Evolutionary conservation across 176 grass and related monocot genomes (phyloP), one percentile per base, ranked within the genome.

Genomic region (Otatea glauca): DNA sequence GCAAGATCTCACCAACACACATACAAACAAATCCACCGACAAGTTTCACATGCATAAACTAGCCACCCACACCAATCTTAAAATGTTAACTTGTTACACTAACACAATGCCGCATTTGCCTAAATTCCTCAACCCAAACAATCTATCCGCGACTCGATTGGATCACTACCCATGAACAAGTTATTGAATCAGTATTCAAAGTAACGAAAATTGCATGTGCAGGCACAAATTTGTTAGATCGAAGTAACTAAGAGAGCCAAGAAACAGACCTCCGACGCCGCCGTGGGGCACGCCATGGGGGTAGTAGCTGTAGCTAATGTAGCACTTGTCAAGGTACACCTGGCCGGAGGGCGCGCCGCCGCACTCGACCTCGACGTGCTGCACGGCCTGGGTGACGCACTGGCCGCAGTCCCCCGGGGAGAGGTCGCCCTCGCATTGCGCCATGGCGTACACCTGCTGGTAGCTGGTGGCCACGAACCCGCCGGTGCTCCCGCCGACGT

Each of bases 311-410:
- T 94, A 99, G 83, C 86, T 99, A 77, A 99, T 99, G 89, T 99
- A 99, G 91, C 96, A 99, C 91, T 99, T 99, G 65, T 99, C 89
- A 16, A 95, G 93, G 84, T 96, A 99, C 34, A 96, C 89, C 89
- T 99, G 96, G 13, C 93, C 96, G 25, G 96, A 99, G 18, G 77
- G 45, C 3, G 93, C 93, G 49, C 91, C 96, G 69, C 96, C 96
- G 85, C 96, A 99, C 91, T 96, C 96, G 61, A 92, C 96, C 86
- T 92, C 85, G 18, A 94, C 94, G 75, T 92, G 92, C 84, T 99
- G 96, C 70, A 94, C 93, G 16, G 96, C 93, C 86, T 99, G 91
- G 11, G 82, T 89, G 71, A 92, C 90, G 87, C 96, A 99, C 39
- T 92, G 83, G 24, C 76, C 51, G 87, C 96, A 99, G 74, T 96